Evolutionary conservation across 306 rosid genomes (phyloP).

Genomic region (Dalbergia cochinchinensis): DNA sequence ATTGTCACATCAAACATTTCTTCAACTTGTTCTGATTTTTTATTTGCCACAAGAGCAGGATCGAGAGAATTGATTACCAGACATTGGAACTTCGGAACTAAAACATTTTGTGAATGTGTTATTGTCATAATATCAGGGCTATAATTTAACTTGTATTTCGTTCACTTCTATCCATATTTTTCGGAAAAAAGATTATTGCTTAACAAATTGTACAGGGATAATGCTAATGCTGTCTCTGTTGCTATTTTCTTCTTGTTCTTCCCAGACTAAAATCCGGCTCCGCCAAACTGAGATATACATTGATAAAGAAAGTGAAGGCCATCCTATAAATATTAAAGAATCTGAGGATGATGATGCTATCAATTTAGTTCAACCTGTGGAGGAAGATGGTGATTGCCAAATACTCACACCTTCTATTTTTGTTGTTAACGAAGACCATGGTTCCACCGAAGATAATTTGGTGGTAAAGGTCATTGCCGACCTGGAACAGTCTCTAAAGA

Average conservation of each 20-base stretch:
- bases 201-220: background rate
- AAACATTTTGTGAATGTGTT: background rate
- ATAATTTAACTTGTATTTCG: background rate
- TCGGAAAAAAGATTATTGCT: background rate
- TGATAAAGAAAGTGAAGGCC: background rate
- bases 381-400: background rate
- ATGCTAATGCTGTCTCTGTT: background rate
- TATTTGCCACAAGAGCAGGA: background rate
- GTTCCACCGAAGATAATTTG: background rate
- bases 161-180: background rate
- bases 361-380: background rate
- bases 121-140: background rate
- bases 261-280: constrained; percentile 5
- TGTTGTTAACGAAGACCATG: background rate
- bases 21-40: background rate
- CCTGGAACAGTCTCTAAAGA: constrained; percentile 34
- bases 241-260: background rate
- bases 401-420: background rate
- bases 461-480: constrained; percentile 30
- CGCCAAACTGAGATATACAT: constrained; percentile 2
- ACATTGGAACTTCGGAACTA: background rate
- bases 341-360: constrained; percentile 11
- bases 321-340: background rate
- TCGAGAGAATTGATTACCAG: background rate
- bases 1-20: background rate